Conservation (phyloP, 2,329 filamentous ascomycete species). For the Talaromyces marneffei region DNA sequence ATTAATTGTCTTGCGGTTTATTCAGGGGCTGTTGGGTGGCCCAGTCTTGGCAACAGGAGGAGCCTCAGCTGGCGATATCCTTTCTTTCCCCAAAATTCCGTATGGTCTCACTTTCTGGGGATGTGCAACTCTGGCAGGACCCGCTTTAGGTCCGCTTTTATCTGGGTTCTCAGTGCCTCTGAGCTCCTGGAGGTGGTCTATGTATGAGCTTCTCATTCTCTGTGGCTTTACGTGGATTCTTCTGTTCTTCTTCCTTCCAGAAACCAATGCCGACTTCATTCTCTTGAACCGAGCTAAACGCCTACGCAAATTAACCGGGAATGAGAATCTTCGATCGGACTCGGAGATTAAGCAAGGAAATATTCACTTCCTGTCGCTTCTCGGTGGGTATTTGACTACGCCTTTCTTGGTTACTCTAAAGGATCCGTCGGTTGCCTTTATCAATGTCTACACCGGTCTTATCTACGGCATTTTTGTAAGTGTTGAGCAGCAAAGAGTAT, state of each 20-base stretch:
- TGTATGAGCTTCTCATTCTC: conserved; percentile 57
- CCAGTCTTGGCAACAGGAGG: conserved; percentile 58
- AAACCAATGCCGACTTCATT: conserved; percentile 59
- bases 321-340: conserved; percentile 20
- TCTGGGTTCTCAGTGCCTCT: conserved; percentile 53
- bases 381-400: no score
- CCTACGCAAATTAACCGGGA: conserved; percentile 57
- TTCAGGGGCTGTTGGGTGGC: conserved; percentile 61
- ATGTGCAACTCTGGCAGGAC: conserved; percentile 17
- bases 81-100: neutral
- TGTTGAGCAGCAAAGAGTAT: no score
- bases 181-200: conserved; percentile 52
- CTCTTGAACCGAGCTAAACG: conserved; percentile 57
- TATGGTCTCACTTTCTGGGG: neutral
- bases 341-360: no score
- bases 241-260: conserved; percentile 59
- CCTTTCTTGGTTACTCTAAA: conserved; percentile 58
- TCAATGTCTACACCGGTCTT: conserved; percentile 58
- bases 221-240: conserved; percentile 52
- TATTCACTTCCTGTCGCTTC: no score
- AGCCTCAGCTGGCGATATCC: conserved; percentile 38
- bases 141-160: conserved; percentile 59
- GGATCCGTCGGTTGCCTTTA: conserved; percentile 59
- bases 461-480: conserved; percentile 41
- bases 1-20: conserved; percentile 58